These are phyloP conservation scores for Cryphonectria radicalis DNA, from an alignment of 2,329 filamentous ascomycete genomes.

Conservation along the genomic window DNA sequence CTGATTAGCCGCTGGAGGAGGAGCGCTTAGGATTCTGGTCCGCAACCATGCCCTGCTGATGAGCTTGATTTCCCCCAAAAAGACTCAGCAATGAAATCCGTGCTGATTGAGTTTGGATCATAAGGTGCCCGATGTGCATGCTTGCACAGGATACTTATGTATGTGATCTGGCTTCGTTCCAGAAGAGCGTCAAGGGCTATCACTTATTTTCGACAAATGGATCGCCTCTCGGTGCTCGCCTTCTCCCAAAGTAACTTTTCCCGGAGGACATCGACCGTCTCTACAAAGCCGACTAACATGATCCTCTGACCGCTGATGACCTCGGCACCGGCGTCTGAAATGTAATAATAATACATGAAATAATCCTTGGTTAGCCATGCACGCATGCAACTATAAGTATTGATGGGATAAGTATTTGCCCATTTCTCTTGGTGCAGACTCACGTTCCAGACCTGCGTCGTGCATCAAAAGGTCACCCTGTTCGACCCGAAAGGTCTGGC, in stretches of 20 bases:
- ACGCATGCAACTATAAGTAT: too few species aligned
- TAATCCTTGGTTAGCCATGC: background rate
- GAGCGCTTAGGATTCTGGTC: background rate
- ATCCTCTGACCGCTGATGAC: slow-evolving; percentile 25
- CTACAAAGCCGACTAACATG: slow-evolving; percentile 28
- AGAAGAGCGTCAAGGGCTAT: background rate
- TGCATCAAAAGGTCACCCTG: slow-evolving; percentile 28
- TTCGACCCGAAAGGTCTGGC: slow-evolving; percentile 23
- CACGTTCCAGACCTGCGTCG: slow-evolving; percentile 27
- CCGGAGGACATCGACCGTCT: slow-evolving; percentile 27
- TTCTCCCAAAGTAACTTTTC: slow-evolving; percentile 25
- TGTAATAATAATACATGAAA: background rate
- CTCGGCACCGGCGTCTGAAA: slow-evolving; percentile 23
- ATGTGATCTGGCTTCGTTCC: background rate
- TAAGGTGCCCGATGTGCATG: too few species aligned
- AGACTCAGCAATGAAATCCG: background rate
- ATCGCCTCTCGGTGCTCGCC: slow-evolving; percentile 4
- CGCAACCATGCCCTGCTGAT: background rate
- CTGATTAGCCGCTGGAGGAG: background rate
- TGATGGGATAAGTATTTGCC: background rate
- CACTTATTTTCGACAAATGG: background rate
- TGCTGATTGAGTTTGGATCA: too few species aligned
- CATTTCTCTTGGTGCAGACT: slow-evolving; percentile 3
- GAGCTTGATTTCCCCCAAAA: background rate
- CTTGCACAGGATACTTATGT: background rate